Evolutionary conservation across 345 rosid species (phyloP), one percentile per base, ranked within the genome.

Genomic region (Boechera divaricarpa): DNA sequence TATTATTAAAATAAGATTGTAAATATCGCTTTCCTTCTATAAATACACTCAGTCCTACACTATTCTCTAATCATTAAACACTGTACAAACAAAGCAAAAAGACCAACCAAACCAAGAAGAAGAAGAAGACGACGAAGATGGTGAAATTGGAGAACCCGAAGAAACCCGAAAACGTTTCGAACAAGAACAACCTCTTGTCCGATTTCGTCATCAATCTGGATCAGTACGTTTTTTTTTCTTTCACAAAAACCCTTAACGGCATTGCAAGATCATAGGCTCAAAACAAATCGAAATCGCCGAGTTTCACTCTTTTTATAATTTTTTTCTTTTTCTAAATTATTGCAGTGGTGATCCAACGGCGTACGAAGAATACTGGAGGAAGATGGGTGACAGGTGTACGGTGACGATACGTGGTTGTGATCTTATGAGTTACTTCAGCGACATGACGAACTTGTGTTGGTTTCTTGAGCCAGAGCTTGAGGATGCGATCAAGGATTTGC

Each of bases 291-390:
- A 52, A 62, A 62, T 74, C 56, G 44, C 57, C 77, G 56, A 12
- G 15, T 63, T 32, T 73, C 55, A 53, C 63, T 28, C 48, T 58
- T 63, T 15, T 2, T 8, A 5, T 13, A 12, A 1, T 2, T 11
- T 5, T 5, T 21, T 6, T 38, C 1, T 11, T 1, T 12, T 4
- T 42, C 2, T 45, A 39, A 52, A n/a, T 16, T 18, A 38, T 48
- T 54, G 57, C 88, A 95, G 99, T 11, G 99, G 99, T 1, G 97
- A 95, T 85, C 98, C 99, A n/a, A 84, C 89, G 73, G 62, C 87
- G 78, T 95, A 81, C 74, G 93, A 85, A 77, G 71, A 83, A 2
- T 92, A 82, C 83, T 95, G 99, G 99, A 84, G 69, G 83, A 81
- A 70, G 54, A 53, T 58, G 29, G 89, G 92, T 3, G 96, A 88